Evolutionary conservation across 2,329 filamentous ascomycete species (phyloP).

Genomic region (Ilyonectria sp.): DNA sequence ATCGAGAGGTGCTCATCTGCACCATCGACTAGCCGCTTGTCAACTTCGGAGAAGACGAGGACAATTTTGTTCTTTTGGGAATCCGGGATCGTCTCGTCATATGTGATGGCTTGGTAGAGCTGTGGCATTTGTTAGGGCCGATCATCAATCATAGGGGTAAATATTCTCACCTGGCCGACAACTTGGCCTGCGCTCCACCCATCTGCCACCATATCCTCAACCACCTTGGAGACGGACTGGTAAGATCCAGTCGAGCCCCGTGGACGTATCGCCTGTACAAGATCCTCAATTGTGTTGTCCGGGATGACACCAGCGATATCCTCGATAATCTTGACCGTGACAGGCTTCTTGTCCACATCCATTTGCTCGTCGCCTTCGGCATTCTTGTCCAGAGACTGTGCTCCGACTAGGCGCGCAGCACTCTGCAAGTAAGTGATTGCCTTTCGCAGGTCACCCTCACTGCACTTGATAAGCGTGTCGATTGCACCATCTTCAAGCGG

Average conservation of each 20-base stretch:
- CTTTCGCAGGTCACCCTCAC: conserved; percentile 94
- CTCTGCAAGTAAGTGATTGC: conserved; percentile 97
- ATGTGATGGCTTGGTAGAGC: conserved; percentile 87
- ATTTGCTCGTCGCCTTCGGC: conserved; percentile 72
- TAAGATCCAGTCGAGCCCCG: conserved; percentile 77
- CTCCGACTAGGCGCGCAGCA: conserved; percentile 89
- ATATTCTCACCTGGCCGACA: conserved; percentile 76
- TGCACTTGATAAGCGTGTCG: conserved; percentile 87
- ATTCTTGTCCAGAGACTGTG: conserved; percentile 65
- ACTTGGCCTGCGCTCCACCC: conserved; percentile 97
- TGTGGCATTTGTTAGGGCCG: conserved; percentile 52
- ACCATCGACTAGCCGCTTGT: conserved; percentile 95
- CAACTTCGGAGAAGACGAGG: conserved; percentile 90
- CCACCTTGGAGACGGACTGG: conserved; percentile 80
- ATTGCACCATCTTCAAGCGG: conserved; percentile 83
- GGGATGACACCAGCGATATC: conserved; percentile 98
- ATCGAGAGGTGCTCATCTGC: conserved; percentile 95
- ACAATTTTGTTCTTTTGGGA: conserved; percentile 92
- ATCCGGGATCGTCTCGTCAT: conserved; percentile 87
- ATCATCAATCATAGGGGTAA: background rate
- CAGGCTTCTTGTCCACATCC: conserved; percentile 70
- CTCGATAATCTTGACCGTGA: conserved; percentile 87
- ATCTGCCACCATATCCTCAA: conserved; percentile 94
- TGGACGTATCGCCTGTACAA: conserved; percentile 84
- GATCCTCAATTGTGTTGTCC: conserved; percentile 75